A percentile compares a stretch with the other conserved stretches of the same genome.
Conservation (phyloP, 371 early-diverging fungal species). For the Rhizopus sp. region DNA sequence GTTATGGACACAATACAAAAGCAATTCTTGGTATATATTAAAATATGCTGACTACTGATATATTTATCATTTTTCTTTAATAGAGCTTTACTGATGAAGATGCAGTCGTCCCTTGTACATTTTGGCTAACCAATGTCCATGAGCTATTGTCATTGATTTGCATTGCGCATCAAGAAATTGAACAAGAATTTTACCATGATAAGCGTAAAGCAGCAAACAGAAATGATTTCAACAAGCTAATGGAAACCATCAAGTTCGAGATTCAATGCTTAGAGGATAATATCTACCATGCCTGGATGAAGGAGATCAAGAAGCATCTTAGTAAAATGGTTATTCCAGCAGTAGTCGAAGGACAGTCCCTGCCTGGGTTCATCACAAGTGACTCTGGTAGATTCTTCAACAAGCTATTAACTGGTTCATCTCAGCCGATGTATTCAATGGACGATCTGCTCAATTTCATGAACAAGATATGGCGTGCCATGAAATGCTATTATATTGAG, state of each 20-base stretch:
- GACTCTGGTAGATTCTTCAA: conserved; percentile 86
- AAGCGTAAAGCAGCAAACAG: conserved; percentile 32
- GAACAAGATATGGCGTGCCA: conserved; percentile 87
- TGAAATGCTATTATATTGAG: conserved; percentile 95
- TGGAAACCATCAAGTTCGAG: conserved; percentile 66
- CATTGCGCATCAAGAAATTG: conserved; percentile 38
- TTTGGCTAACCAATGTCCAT: conserved; percentile 95
- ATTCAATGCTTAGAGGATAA: conserved; percentile 71
- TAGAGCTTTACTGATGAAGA: conserved; percentile 56
- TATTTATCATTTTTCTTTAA: background rate
- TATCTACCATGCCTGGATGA: conserved; percentile 84
- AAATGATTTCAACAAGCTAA: conserved; percentile 54
- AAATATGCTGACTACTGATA: background rate
- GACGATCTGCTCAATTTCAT: conserved; percentile 91
- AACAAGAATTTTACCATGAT: conserved; percentile 34
- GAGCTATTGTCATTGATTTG: conserved; percentile 78
- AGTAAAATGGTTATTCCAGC: conserved; percentile 92
- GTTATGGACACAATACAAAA: conserved; percentile 85
- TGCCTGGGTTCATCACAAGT: conserved; percentile 89
- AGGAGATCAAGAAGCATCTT: conserved; percentile 90
- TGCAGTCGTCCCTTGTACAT: conserved; percentile 66
- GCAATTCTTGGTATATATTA: conserved; percentile 57
- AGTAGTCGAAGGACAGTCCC: conserved; percentile 90
- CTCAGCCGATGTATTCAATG: conserved; percentile 80
- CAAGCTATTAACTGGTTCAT: conserved; percentile 71